A percentile compares a stretch with the other conserved stretches of the same genome.
These are phyloP conservation scores for Colletotrichum tropicicola DNA, from an alignment of 2,329 filamentous ascomycete species.

Conservation along the genomic window DNA sequence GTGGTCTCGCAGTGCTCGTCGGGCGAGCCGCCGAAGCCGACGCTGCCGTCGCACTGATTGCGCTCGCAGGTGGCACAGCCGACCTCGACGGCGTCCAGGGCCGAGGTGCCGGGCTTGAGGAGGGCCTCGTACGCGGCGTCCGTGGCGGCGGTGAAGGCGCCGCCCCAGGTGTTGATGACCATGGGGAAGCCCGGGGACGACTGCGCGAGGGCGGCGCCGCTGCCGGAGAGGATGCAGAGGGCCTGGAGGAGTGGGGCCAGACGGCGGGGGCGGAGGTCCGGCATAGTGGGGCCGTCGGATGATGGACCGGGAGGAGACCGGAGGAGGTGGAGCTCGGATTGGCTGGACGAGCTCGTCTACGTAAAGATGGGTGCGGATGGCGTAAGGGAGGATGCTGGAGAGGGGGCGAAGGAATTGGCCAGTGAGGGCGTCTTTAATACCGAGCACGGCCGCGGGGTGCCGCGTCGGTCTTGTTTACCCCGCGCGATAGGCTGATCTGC, in stretches of 20 bases:
- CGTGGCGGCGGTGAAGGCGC: conserved; percentile 59
- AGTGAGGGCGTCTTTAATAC: background rate
- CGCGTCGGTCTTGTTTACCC: conserved; percentile 20
- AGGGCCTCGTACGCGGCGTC: conserved; percentile 57
- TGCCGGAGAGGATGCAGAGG: conserved; percentile 27
- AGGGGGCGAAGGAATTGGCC: background rate
- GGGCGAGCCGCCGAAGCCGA: conserved; percentile 64
- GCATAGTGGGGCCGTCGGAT: conserved; percentile 6
- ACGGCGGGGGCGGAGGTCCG: conserved; percentile 15
- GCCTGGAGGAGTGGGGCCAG: conserved; percentile 14
- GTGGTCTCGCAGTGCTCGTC: conserved; percentile 66
- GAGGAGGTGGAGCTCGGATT: background rate
- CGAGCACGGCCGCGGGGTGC: conserved; percentile 5
- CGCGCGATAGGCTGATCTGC: conserved; percentile 22
- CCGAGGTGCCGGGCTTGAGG: conserved; percentile 40
- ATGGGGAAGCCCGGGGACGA: conserved; percentile 54
- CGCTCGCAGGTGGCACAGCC: conserved; percentile 61
- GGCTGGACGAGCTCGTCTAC: background rate
- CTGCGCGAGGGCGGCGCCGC: conserved; percentile 27
- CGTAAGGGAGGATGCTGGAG: background rate
- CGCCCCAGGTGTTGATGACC: conserved; percentile 65
- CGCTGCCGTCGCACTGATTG: conserved; percentile 62
- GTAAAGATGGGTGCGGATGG: background rate
- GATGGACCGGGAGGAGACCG: background rate
- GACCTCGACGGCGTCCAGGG: conserved; percentile 60